These are phyloP conservation scores for Lyophyllum shimeji DNA, from an alignment of 768 basidiomycete genomes.

Conservation along the genomic window DNA sequence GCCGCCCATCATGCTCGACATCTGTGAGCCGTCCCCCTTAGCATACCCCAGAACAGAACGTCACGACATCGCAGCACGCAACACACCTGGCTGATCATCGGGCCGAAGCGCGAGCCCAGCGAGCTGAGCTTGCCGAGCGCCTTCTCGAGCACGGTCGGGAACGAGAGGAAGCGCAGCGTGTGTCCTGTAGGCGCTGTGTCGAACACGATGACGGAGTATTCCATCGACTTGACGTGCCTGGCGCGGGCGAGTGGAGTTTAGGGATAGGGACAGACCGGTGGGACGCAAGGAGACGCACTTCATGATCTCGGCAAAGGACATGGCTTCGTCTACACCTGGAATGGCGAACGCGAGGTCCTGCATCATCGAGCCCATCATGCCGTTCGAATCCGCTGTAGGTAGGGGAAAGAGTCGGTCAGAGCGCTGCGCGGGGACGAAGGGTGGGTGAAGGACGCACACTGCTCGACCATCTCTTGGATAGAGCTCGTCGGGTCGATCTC, in stretches of 20 bases:
- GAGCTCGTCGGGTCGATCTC: constrained; percentile 98
- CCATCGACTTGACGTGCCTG: constrained; percentile 99
- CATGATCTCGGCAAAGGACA: constrained; percentile 99
- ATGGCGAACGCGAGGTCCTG: constrained; percentile 99
- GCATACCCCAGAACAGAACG: not conserved
- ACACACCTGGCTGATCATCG: constrained; percentile 86
- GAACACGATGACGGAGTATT: constrained; percentile 99
- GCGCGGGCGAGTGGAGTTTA: not conserved
- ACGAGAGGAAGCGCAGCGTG: constrained; percentile 97
- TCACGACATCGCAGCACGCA: not conserved
- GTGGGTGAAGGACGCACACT: constrained; percentile 60
- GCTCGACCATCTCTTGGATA: constrained; percentile 99
- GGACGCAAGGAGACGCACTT: constrained; percentile 57
- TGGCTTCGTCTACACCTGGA: constrained; percentile 98
- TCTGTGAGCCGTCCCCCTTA: constrained; percentile 45
- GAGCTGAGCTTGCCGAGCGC: constrained; percentile 92
- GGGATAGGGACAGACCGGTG: not conserved
- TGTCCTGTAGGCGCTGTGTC: constrained; percentile 99
- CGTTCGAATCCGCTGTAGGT: constrained; percentile 75
- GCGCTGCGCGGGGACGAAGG: not conserved
- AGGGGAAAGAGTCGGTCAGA: not conserved
- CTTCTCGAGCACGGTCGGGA: constrained; percentile 97
- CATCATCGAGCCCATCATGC: constrained; percentile 99
- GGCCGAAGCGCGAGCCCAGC: constrained; percentile 93
- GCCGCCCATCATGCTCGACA: constrained; percentile 96